Conservation (phyloP, 139 green algal genomes). For the Picochlorum sp. region DNA sequence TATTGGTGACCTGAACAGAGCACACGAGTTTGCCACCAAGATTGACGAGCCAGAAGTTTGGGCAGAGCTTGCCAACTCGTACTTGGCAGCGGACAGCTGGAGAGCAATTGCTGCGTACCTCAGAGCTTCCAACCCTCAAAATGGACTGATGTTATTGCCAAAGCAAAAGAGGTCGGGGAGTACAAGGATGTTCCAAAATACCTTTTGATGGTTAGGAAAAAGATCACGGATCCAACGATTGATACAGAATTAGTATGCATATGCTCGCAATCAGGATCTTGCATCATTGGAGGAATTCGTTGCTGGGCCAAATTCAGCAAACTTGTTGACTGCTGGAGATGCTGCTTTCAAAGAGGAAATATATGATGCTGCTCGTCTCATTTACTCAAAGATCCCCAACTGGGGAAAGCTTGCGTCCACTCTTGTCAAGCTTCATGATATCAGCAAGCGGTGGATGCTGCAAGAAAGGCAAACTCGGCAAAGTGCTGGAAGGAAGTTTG, state of each 20-base stretch:
- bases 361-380: constrained; percentile 87
- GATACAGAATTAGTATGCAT: constrained; percentile 97
- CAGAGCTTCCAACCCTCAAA: constrained; percentile 62
- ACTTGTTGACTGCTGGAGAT: constrained; percentile 60
- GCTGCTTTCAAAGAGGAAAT: constrained; percentile 77
- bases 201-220: constrained; percentile 96
- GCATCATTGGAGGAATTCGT: constrained; percentile 93
- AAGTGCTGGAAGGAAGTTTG: constrained; percentile 96
- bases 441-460: constrained; percentile 89
- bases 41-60: constrained; percentile 84
- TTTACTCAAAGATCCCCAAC: constrained; percentile 93
- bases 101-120: constrained; percentile 90
- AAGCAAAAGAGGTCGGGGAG: constrained; percentile 30
- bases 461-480: constrained; percentile 91
- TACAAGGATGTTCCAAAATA: constrained; percentile 93
- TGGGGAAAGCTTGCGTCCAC: constrained; percentile 84
- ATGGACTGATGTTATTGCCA: constrained; percentile 65
- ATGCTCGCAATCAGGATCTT: constrained; percentile 81
- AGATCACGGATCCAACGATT: constrained; percentile 81
- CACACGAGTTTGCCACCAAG: constrained; percentile 72
- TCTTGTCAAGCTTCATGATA: constrained; percentile 83
- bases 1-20: constrained; percentile 73
- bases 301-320: constrained; percentile 60
- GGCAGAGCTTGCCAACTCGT: constrained; percentile 83
- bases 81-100: constrained; percentile 59